phyloP scores from a whole-genome alignment of 768 basidiomycete genomes.

The Agrocybe pediades region DNA sequence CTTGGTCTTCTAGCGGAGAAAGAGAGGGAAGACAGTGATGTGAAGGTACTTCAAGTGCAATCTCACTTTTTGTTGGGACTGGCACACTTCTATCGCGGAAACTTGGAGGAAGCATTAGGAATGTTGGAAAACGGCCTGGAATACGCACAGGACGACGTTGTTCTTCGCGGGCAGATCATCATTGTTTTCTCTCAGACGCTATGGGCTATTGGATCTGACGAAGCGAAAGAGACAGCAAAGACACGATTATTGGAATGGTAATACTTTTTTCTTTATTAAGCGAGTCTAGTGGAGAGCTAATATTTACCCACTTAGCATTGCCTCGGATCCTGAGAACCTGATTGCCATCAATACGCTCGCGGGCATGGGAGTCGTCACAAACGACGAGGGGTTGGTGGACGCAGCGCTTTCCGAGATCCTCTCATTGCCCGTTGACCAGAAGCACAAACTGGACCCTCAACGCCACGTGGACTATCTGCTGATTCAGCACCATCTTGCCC shows the following conservation, averaged over 20 bases:
- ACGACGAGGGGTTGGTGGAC: constrained; percentile 79
- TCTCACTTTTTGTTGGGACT: constrained; percentile 73
- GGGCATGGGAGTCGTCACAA: constrained; percentile 85
- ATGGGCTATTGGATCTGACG: constrained; percentile 80
- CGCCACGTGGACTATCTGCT: constrained; percentile 74
- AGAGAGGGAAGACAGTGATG: constrained; percentile 37
- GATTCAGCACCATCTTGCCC: constrained; percentile 69
- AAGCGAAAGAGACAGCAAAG: constrained; percentile 78
- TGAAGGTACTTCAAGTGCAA: constrained; percentile 54
- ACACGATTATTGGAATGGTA: constrained; percentile 82
- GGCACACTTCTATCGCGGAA: constrained; percentile 64
- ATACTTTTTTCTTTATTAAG: constrained; percentile 20
- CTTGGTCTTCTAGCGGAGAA: constrained; percentile 68
- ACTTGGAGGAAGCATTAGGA: constrained; percentile 63
- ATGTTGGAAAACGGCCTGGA: constrained; percentile 69
- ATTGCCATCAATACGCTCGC: constrained; percentile 82
- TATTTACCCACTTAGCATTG: constrained; percentile 52
- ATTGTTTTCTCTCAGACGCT: constrained; percentile 84
- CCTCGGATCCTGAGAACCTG: constrained; percentile 75
- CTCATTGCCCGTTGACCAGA: constrained; percentile 64
- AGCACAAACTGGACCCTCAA: constrained; percentile 66
- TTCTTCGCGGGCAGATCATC: constrained; percentile 65
- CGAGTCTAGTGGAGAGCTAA: background rate
- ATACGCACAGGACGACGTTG: constrained; percentile 46
- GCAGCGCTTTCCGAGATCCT: constrained; percentile 85